These are phyloP conservation scores for Saccharomyces jurei DNA, from an alignment of 805 yeast genomes.

Conservation along the genomic window DNA sequence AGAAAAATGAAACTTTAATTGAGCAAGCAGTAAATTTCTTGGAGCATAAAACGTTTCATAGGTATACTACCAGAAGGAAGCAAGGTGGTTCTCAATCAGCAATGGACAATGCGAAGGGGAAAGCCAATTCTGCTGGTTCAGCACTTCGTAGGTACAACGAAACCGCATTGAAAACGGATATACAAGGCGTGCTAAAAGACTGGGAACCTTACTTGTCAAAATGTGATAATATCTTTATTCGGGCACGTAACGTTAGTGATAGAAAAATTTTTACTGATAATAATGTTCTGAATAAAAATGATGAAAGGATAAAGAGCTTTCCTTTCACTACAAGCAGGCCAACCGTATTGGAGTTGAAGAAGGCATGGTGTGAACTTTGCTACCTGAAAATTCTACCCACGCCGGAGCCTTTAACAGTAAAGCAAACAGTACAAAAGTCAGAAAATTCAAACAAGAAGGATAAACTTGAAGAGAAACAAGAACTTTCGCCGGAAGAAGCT, in stretches of 20 bases:
- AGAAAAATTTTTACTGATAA: slow-evolving; percentile 58
- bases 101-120: slow-evolving; percentile 84
- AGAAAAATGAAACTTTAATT: slow-evolving; percentile 40
- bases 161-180: slow-evolving; percentile 68
- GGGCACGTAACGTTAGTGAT: slow-evolving; percentile 72
- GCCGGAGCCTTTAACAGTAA: slow-evolving; percentile 41
- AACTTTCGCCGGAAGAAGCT: slow-evolving; percentile 33
- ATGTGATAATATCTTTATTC: slow-evolving; percentile 65
- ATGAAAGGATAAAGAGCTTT: slow-evolving; percentile 55
- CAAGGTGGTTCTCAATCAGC: slow-evolving; percentile 98
- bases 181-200: slow-evolving; percentile 52
- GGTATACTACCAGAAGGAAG: slow-evolving; percentile 92
- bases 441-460: slow-evolving; percentile 2
- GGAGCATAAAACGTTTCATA: slow-evolving; percentile 78
- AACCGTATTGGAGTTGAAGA: slow-evolving; percentile 67
- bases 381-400: slow-evolving; percentile 45
- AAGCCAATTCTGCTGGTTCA: slow-evolving; percentile 95
- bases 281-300: slow-evolving; percentile 43
- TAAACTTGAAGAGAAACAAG: slow-evolving; percentile 8
- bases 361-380: slow-evolving; percentile 75
- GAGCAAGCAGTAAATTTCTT: slow-evolving; percentile 60
- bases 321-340: slow-evolving; percentile 92
- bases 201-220: slow-evolving; percentile 58
- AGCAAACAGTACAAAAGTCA: slow-evolving; percentile 11
- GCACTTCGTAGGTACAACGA: slow-evolving; percentile 84